Evolutionary conservation across 257 asterid species (phyloP).

Genomic region (Solanum stenotomum): DNA sequence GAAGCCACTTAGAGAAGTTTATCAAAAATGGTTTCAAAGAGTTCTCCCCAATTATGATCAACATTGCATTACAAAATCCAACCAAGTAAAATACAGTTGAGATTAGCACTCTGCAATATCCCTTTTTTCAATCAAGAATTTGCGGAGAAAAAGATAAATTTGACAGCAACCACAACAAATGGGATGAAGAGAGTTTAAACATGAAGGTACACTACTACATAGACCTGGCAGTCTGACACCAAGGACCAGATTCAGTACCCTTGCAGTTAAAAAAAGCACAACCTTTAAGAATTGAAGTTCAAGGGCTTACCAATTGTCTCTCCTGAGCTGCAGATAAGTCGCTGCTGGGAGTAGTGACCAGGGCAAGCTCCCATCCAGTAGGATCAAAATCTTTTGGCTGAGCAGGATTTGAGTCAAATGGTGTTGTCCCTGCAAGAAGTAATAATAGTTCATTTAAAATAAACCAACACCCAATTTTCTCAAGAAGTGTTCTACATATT

Average conservation of each 20-base stretch:
- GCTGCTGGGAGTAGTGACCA: constrained; percentile 83
- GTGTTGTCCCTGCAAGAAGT: constrained; percentile 42
- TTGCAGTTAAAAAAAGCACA: neutral
- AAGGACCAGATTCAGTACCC: neutral
- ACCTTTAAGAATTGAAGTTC: neutral
- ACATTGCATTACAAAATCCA: neutral
- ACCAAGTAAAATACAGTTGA: neutral
- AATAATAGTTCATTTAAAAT: neutral
- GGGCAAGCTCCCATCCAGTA: constrained; percentile 95
- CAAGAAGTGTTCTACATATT: neutral
- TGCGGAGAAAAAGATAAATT: neutral
- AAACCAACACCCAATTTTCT: neutral
- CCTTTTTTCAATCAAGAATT: neutral
- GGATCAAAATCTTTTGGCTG: constrained; percentile 60
- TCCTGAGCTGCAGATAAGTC: constrained; percentile 70
- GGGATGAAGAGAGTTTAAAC: neutral
- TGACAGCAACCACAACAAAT: neutral
- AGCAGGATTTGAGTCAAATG: constrained; percentile 35
- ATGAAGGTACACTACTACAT: neutral
- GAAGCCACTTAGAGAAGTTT: neutral
- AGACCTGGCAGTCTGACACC: neutral
- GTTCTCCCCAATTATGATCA: neutral
- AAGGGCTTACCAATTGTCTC: constrained; percentile 72
- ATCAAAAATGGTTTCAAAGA: neutral
- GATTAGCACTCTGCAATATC: neutral